Evolutionary conservation across 371 early-diverging fungal species (phyloP).

Genomic region (Choanephora cucurbitarum): DNA sequence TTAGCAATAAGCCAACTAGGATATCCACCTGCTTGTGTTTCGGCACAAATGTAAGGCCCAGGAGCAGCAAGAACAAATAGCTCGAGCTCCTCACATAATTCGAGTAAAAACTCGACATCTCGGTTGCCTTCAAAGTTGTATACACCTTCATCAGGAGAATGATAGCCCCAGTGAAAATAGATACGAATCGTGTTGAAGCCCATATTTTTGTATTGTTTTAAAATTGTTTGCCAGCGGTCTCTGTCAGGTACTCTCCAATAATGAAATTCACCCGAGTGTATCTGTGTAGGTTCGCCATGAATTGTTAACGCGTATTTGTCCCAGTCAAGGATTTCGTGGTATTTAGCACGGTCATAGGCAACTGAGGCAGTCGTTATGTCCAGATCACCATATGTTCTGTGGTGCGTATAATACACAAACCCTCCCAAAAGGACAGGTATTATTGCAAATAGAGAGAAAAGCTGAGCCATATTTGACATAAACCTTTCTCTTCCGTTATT

Average conservation of each 20-base stretch:
- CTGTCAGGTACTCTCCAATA: slow-evolving; percentile 79
- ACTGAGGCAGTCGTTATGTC: slow-evolving; percentile 58
- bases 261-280: slow-evolving; percentile 78
- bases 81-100: slow-evolving; percentile 72
- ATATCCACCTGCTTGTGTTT: slow-evolving; percentile 86
- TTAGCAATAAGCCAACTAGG: slow-evolving; percentile 85
- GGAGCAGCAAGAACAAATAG: slow-evolving; percentile 84
- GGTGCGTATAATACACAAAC: slow-evolving; percentile 42
- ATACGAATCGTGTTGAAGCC: slow-evolving; percentile 86
- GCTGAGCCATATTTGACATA: slow-evolving; percentile 41
- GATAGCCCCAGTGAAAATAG: slow-evolving; percentile 91
- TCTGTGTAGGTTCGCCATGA: slow-evolving; percentile 61
- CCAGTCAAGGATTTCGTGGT: slow-evolving; percentile 62
- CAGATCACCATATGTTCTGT: slow-evolving; percentile 49
- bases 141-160: slow-evolving; percentile 74
- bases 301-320: slow-evolving; percentile 63
- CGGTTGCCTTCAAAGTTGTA: slow-evolving; percentile 80
- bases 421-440: slow-evolving; percentile 39
- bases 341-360: slow-evolving; percentile 57
- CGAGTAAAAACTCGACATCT: slow-evolving; percentile 73
- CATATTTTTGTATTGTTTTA: slow-evolving; percentile 69
- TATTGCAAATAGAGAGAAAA: slow-evolving; percentile 44
- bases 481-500: too few relatives aligned
- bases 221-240: slow-evolving; percentile 56
- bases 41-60: slow-evolving; percentile 89